Base-by-base conservation (phyloP, 73 alveolate species). In the Tetrahymena malaccensis region DNA sequence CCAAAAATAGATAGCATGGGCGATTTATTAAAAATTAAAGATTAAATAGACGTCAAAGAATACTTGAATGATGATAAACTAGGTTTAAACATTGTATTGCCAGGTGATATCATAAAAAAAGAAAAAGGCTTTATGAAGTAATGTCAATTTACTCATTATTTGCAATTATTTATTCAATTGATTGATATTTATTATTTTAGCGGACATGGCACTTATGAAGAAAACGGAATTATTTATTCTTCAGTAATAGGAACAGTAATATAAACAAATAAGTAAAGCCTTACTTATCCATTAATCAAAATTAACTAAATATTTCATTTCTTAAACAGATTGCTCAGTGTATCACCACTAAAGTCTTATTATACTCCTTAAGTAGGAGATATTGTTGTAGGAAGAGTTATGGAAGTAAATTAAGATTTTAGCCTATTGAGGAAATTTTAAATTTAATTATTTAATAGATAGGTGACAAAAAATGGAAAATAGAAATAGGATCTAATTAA, bases 391-490 rank as follows among this genome's bases (percentile, higher is more conserved):
- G 98, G 98, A 21, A 56, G 96, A 93, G 95, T 96, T 93, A 83
- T 94, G 89, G 89, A 70, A 31, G 89, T 70, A 70, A 27, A 70
- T 70, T 7, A 15, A 70, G 9, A 4, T 3, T 10, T 70, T 33
- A 12, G 21, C 10, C 8, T 27, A 19, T 19, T 25, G 7, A 7
- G 7, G 31, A 1, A 70, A 27, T 70, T 25, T 19, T 4, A 19
- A 70, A 70, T 70, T 8, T 0, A 1, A 12, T 1, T 25, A 70
- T 25, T 70, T 70, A 7, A 34, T 94, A 95, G 57, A 96, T 96
- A 37, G 96, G 94, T 19, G 96, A 96, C 43, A 96, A 96, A 57
- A 96, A 94, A 96, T 96, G 98, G 98, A 95, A 85, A 55, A 96
- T 96, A 33, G 95, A 95, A 44, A 94, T 96, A 2, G 98, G 97